Base-by-base conservation (phyloP, 2,329 filamentous ascomycete genomes). In the Fusarium incarnatum region DNA sequence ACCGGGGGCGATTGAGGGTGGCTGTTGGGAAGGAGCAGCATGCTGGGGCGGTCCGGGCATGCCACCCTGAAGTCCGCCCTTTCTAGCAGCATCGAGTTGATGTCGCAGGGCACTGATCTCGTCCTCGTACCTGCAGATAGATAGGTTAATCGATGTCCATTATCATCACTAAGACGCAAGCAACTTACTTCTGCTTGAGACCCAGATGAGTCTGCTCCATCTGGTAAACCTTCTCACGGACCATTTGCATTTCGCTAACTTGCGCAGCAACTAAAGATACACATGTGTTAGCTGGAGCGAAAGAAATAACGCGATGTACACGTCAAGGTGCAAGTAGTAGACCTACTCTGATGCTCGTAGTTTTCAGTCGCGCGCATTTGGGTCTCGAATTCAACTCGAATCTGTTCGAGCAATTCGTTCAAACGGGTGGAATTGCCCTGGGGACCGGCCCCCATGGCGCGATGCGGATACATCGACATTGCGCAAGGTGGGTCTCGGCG, bases 331-430 rank as follows among this genome's bases (percentile, higher is more conserved):
- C 11, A 20, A 42, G 44, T 63, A 60, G 68, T 61, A 13, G 65
- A 90, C 94, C 86, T 89, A 98, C 95, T 92, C 80, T 97, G 94
- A 80, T 95, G 93, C 79, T 99, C 95, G 79, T 94, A 97, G 75
- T 94, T 93, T 79, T 93, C 93, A 71, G 90, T 92, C 74, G 93
- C 90, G 71, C 92, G 90, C 74, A 91, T 87, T 80, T 97, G 92
- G 66, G 87, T 91, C 73, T 98, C 95, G 75, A 98, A 98, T 82
- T 99, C 96, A 77, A 89, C 87, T 78, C 95, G 91, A 75, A 99
- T 89, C 79, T 94, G 92, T 60, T 98, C 95, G 77, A 99, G 87
- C 70, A 98, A 89, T 85, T 99, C 95, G 73, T 92, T 94, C 75
- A 98, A 86, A 73, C 96, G 94, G 74, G 84, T 87, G 53, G 81